Percentiles rank a stretch among this genome's conserved stretches.
These are phyloP conservation scores for Fragaria nilgerrensis DNA, from an alignment of 306 rosid genomes.

Conservation along the genomic window DNA sequence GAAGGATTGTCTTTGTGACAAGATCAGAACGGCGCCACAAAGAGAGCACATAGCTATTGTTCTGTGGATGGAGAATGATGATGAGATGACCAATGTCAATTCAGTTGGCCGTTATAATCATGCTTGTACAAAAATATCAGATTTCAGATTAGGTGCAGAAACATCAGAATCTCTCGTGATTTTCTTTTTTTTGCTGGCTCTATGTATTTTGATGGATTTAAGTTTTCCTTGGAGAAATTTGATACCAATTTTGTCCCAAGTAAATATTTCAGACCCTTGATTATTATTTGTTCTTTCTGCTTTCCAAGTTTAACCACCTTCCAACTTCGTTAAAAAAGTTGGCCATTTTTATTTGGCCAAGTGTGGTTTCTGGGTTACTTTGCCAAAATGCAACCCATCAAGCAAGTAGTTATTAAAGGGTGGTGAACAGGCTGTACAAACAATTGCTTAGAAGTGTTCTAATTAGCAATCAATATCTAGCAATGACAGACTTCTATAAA, in stretches of 20 bases:
- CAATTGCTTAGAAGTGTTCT: neutral
- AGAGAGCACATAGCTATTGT: neutral
- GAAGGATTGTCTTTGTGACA: neutral
- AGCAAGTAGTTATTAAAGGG: neutral
- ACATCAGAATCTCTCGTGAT: neutral
- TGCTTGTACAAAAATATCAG: neutral
- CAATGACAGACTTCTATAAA: conserved; percentile 5
- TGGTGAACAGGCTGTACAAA: neutral
- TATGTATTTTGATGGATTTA: neutral
- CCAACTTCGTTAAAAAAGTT: neutral
- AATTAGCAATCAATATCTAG: neutral
- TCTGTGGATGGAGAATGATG: neutral
- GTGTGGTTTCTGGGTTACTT: neutral
- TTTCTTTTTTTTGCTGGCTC: neutral
- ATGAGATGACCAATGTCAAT: neutral
- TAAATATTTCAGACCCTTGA: neutral
- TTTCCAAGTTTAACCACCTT: too few species aligned
- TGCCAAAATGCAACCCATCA: neutral
- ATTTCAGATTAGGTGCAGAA: neutral
- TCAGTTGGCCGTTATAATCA: neutral
- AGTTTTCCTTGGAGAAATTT: neutral
- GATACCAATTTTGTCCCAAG: neutral
- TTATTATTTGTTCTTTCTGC: neutral
- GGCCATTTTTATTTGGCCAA: neutral
- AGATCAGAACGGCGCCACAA: neutral